A percentile compares a stretch with the other conserved stretches of the same genome.
phyloP scores from a whole-genome alignment of 345 rosid genomes.

The Eucalyptus urophylla region DNA sequence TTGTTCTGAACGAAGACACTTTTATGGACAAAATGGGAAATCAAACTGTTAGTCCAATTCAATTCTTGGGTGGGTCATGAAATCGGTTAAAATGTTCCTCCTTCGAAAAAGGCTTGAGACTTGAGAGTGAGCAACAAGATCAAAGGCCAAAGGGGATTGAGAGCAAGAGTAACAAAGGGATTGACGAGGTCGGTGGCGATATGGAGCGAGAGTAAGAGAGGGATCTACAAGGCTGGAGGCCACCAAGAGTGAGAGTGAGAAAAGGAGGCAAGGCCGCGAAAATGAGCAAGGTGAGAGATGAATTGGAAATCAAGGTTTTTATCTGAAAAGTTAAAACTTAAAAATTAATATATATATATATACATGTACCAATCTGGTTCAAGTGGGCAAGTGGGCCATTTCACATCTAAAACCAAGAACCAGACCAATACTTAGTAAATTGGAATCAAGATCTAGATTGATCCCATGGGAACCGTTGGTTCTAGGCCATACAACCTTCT shows the following conservation, averaged over 20 bases:
- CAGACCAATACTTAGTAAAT: rapidly evolving
- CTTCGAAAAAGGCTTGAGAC: neutral
- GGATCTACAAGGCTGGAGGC: neutral
- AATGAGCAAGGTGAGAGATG: neutral
- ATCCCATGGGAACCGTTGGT: rapidly evolving
- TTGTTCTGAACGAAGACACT: rapidly evolving
- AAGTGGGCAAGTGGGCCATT: rapidly evolving
- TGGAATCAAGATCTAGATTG: no score
- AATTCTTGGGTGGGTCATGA: rapidly evolving
- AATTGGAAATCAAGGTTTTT: rapidly evolving
- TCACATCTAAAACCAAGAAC: neutral
- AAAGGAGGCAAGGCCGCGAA: neutral
- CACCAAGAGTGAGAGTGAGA: neutral
- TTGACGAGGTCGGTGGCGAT: rapidly evolving
- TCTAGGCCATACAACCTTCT: no score
- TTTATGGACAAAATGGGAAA: rapidly evolving
- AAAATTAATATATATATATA: no score
- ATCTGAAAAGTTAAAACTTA: rapidly evolving
- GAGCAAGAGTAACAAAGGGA: neutral
- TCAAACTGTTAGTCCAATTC: no score
- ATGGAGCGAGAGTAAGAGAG: neutral
- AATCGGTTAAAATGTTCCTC: no score
- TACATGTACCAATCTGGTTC: neutral
- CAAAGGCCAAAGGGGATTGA: rapidly evolving
- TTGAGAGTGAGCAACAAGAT: neutral